Base-by-base conservation (phyloP, 2,329 filamentous ascomycete species). In the Colletotrichum tofieldiae region DNA sequence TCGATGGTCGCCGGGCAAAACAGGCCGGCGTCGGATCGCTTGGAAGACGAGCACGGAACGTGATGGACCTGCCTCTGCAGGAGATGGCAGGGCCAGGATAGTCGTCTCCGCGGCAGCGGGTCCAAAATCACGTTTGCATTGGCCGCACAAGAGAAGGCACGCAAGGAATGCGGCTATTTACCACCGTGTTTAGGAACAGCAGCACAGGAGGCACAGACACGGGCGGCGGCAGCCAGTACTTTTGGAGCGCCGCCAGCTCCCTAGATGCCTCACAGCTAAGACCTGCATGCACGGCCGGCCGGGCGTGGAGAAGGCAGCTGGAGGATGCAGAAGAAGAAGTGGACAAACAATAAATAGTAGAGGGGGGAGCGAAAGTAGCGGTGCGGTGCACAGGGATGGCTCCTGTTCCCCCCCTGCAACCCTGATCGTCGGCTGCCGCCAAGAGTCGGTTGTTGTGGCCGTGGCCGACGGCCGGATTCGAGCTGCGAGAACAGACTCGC, bases 371-470 rank as follows among this genome's bases (percentile, higher is more conserved):
- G 18, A 61, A 62, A 73, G 71, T 71, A 73, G 71, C 71, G 71
- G 71, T 73, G 71, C 66, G 56, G 41, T 63, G 62, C 20, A 49
- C 71, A 73, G 49, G 71, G 71, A 55, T 73, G 41, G 58, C 52
- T 71, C 61, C 71, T 73, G 62, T 49, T 41, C 23, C 71, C n/a
- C 56, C 14, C 61, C 41, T 71, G 62, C 73, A 72, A 74, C 73
- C 71, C 66, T 71, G 73, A 74, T 74, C 73, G 71, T 65, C 71
- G 71, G 71, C 64, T 73, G 66, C 71, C 73, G 67, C 73, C 67
- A 73, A 74, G 73, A 65, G 62, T 67, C 29, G 66, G 67, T 67
- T 71, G 65, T 71, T 62, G 65, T 66, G 62, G 66, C 71, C 71
- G 71, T 71, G 47, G 65, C 66, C 65, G 59, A 65, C 60, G 71